Conservation (phyloP, 768 basidiomycete genomes). For the Amanita pseudoporphyria region DNA sequence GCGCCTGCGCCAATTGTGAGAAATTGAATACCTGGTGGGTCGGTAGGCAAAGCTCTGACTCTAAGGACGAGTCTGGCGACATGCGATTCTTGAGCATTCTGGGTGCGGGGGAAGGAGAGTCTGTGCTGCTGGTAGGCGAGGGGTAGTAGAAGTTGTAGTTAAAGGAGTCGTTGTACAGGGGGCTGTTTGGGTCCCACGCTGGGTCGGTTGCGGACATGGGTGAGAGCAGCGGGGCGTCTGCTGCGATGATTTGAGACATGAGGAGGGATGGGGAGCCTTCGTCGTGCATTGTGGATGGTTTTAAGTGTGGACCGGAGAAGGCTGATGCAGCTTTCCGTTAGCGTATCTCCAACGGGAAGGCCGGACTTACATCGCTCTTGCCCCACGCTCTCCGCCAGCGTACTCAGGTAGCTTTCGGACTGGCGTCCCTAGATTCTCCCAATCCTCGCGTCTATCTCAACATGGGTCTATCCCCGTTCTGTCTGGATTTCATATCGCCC, state of each 20-base stretch:
- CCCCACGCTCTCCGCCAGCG: constrained; percentile 9
- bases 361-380: constrained; percentile 24
- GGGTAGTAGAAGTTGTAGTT: constrained; percentile 41
- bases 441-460: constrained; percentile 1
- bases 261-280: constrained; percentile 24
- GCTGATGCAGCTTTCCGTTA: too few species aligned
- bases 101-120: constrained; percentile 34
- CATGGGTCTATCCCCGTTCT: not conserved
- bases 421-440: not conserved
- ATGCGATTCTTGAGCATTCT: constrained; percentile 43
- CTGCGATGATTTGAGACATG: constrained; percentile 50
- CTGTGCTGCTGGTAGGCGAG: constrained; percentile 38
- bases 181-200: constrained; percentile 36
- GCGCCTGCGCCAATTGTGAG: constrained; percentile 20
- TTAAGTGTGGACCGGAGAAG: constrained; percentile 8
- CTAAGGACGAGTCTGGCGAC: constrained; percentile 32
- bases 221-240: constrained; percentile 50
- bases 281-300: constrained; percentile 5
- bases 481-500: not conserved
- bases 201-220: constrained; percentile 33
- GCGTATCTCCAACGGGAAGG: constrained; percentile 9
- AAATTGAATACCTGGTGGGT: constrained; percentile 71
- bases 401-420: constrained; percentile 2
- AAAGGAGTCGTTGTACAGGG: constrained; percentile 31
- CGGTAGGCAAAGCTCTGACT: constrained; percentile 48